Base-by-base conservation (phyloP, 169 alveolate genomes). In the Eimeria mitis region DNA sequence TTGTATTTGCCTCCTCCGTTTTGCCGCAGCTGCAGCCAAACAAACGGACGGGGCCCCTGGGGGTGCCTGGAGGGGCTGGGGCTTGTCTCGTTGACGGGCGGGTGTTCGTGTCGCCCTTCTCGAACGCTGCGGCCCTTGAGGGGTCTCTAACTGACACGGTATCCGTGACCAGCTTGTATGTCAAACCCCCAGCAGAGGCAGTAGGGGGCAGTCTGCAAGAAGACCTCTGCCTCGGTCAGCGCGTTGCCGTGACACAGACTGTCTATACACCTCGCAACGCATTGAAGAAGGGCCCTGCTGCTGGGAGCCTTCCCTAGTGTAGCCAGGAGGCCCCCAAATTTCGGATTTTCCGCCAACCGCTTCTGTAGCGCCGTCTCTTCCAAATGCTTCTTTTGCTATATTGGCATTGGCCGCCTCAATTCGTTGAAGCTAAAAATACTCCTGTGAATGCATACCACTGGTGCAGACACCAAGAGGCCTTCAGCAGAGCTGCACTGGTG, bases 61-160 rank as follows among this genome's bases (percentile, higher is more conserved):
- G 40, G 28, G 44, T 42, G 8, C 19, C 37, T 34, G 16, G 61
- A 8, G 76, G 92, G 52, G 89, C 96, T 65, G 75, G 16, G 19
- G 96, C 96, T 2, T 92, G 96, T 40, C 44, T 70, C 11, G 92
- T 63, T 28, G 94, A 83, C 40, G 96, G 85, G 44, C 84, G 96
- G 28, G 75, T 81, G 47, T 79, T 92, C 37, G 92, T 92, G 42
- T 54, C 79, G 31, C 96, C 91, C 37, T 92, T 68, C 92, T 47
- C 91, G 23, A 70, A 21, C 56, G 49, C 31, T 21, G 91, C 81
- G 14, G 56, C 63, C 71, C 79, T 63, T 40, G 81, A 68, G 37
- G 81, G 65, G 44, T 40, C 42, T 31, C 76, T 54, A 61, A 49
- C 54, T 19, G 89, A 81, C 75, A 56, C 65, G 28, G 87, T 76